Base-by-base conservation (phyloP, 2,329 filamentous ascomycete genomes). In the Aspergillus bombycis region DNA sequence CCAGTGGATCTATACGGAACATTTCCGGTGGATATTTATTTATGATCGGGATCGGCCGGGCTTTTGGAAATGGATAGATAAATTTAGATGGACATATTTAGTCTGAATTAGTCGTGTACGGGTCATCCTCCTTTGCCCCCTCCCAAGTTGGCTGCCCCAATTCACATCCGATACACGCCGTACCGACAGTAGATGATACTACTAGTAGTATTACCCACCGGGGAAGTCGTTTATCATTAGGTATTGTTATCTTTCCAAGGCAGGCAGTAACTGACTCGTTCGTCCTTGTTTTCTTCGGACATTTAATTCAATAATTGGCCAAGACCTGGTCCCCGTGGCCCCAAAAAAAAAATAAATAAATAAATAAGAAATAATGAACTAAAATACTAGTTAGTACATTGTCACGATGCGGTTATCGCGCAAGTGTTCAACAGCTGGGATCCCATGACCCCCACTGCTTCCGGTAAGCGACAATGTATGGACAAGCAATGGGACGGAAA, bases 361-460 rank as follows among this genome's bases (percentile, higher is more conserved):
- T 6, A 16, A 57, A 57, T 3, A n/a, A 54, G 12, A 34, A 11
- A n/a, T 21, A 38, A 38, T 16, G 6, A 19, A n/a, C 3, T 19
- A n/a, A 41, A n/a, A 41, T n/a, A n/a, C n/a, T n/a, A n/a, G n/a
- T n/a, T n/a, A n/a, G n/a, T n/a, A 41, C 38, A 21, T 30, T n/a
- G 38, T 30, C n/a, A 60, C 58, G 26, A 60, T 30, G 46, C 50
- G 46, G 46, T 60, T 41, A 52, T 41, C 46, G 58, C 48, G 50
- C 58, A 53, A 60, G 58, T 53, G 12, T 16, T n/a, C 12, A 23
- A 26, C 10, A 32, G 48, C 48, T 5, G 19, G 28, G 48, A 28
- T 41, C 52, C 52, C 52, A 55, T 55, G 52, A 55, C 52, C 52
- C 36, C 21, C 30, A 8, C 19, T 38, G 34, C 52, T 12, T 55